phyloP scores from a whole-genome alignment of 495 filamentous ascomycete genomes.

The Penicillium chermesinum region DNA sequence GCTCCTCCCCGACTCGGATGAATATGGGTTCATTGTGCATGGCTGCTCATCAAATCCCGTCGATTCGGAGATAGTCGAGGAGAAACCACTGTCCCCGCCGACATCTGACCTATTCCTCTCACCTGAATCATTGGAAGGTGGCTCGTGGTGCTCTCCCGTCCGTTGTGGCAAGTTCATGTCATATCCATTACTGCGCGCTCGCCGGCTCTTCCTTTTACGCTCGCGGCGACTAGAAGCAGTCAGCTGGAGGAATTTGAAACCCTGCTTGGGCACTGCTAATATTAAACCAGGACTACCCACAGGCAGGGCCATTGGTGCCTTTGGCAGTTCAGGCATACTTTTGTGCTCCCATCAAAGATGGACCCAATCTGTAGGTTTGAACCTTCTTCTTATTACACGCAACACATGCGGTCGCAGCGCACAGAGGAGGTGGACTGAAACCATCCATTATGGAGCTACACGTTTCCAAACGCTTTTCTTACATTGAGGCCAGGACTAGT shows the following conservation, averaged over 20 bases:
- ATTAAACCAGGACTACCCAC: constrained; percentile 6
- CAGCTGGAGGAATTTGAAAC: background rate
- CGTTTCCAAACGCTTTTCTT: too few species aligned
- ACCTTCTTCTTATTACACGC: constrained; percentile 27
- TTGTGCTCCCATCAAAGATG: constrained; percentile 12
- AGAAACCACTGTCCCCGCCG: background rate
- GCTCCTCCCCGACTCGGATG: constrained; percentile 9
- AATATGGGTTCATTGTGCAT: constrained; percentile 17
- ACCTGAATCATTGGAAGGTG: background rate
- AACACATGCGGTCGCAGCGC: constrained; percentile 21
- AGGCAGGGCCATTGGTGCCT: constrained; percentile 23
- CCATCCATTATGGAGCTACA: constrained; percentile 3
- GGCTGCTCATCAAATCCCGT: background rate
- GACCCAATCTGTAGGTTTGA: constrained; percentile 14
- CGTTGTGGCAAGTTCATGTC: background rate
- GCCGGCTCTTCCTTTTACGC: constrained; percentile 13
- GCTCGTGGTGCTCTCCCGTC: background rate
- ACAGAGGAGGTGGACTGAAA: constrained; percentile 16
- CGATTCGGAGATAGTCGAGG: background rate
- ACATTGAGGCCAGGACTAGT: too few species aligned
- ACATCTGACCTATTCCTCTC: background rate
- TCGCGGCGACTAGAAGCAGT: constrained; percentile 12
- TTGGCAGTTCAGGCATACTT: constrained; percentile 17
- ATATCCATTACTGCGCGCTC: background rate
- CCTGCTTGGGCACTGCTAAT: too few species aligned